Percentiles rank a stretch among this genome's conserved stretches.
These are phyloP conservation scores for Aristolochia fimbriata DNA, from an alignment of 164 flowering plant genomes.

Conservation along the genomic window DNA sequence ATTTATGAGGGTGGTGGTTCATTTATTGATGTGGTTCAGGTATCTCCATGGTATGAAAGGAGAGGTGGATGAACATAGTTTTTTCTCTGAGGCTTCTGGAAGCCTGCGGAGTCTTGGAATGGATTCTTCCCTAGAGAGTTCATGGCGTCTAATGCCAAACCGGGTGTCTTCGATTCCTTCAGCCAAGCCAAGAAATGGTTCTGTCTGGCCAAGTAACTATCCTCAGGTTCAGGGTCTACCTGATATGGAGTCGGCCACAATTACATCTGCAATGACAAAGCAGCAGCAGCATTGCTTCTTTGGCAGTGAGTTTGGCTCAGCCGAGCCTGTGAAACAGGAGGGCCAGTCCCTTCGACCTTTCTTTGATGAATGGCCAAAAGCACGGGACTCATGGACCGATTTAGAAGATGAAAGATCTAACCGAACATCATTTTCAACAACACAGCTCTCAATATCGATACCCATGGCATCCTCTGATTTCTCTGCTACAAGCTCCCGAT, in stretches of 20 bases:
- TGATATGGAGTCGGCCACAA: conserved; percentile 17
- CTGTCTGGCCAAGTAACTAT: conserved; percentile 38
- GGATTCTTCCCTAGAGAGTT: conserved; percentile 34
- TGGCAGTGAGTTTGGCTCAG: conserved; percentile 31
- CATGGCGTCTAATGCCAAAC: conserved; percentile 59
- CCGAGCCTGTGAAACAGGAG: conserved; percentile 47
- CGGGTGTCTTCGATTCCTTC: conserved; percentile 36
- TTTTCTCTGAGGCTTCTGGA: conserved; percentile 63
- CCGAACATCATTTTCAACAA: conserved; percentile 61
- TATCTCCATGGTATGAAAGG: conserved; percentile 45
- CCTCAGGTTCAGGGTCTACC: conserved; percentile 29
- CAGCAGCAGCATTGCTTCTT: conserved; percentile 51
- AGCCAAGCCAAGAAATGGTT: conserved; percentile 33
- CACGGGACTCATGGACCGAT: conserved; percentile 66
- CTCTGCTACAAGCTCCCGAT: conserved; percentile 45
- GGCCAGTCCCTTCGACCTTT: conserved; percentile 69
- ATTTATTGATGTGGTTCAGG: conserved; percentile 25
- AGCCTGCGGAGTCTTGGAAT: conserved; percentile 39
- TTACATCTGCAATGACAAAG: conserved; percentile 20
- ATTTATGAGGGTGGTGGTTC: not conserved
- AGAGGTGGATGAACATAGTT: conserved; percentile 51
- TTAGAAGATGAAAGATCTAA: conserved; percentile 61
- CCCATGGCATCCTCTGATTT: conserved; percentile 64
- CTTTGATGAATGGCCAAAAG: conserved; percentile 82
- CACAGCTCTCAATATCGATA: conserved; percentile 81